Base-by-base conservation (phyloP, 169 alveolate species). In the Plasmodium sp. region DNA sequence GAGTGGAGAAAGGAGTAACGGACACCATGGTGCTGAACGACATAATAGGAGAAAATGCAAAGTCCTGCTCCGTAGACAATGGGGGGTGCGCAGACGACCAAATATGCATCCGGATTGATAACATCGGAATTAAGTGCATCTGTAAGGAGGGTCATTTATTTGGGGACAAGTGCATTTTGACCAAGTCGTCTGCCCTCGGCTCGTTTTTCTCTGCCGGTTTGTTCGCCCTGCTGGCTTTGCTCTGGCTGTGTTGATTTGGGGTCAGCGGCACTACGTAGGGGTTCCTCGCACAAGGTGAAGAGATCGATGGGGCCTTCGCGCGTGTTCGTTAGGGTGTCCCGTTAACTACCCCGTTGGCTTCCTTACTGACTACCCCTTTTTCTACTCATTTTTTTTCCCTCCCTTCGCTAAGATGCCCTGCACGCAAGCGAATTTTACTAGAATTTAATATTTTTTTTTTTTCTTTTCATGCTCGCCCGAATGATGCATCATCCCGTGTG, bases 71-170 rank as follows among this genome's bases (percentile, higher is more conserved):
- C 22, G 62, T 56, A 12, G 67, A 83, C 43, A 83, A 83, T 16
- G 92, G 92, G 10, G 92, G 92, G 16, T 83, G 92, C 73, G 16
- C 51, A 33, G 71, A 83, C 3, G 92, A 83, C 48, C 80, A 83
- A 83, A 33, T 83, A 83, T 83, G 92, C 48, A 83, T 83, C 62
- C 36, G 39, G 27, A 83, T 62, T 6, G 36, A n/a, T 36, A 56
- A 83, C 45, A 31, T 56, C 4, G 82, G 81, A 14, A 33, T 83
- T 18, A 62, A 33, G 74, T 83, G 92, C 45, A 31, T 83, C 45
- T 83, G 92, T 83, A 83, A 83, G 54, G 92, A 83, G 14, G 92
- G 92, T 31, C 33, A 45, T 62, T 83, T 67, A 62, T 16, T 83
- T 14, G 83, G 79, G 27, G 31, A 14, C 9, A 56, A 16, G 43